Percentiles rank a stretch among this genome's conserved stretches.
These are phyloP conservation scores for Sclerotiophoma versabilis DNA, from an alignment of 2,329 filamentous ascomycete species.

Conservation along the genomic window DNA sequence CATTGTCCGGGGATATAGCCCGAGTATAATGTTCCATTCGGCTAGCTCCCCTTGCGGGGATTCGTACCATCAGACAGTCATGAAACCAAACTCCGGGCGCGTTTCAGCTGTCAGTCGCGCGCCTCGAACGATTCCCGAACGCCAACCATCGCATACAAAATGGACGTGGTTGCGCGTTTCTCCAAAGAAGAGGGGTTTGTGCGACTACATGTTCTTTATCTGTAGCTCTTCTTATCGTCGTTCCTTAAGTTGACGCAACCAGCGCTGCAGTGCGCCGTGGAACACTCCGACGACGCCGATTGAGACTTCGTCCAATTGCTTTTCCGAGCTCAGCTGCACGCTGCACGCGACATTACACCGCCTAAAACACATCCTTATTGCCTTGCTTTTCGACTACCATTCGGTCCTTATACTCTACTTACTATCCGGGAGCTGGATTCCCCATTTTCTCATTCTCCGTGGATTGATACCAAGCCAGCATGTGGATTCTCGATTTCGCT, in stretches of 20 bases:
- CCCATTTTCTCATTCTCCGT: not conserved
- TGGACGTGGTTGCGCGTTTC: conserved; percentile 9
- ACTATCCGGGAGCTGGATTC: not conserved
- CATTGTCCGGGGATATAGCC: conserved; percentile 3
- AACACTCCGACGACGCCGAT: conserved; percentile 11
- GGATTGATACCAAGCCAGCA: not conserved
- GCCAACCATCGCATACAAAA: conserved; percentile 15
- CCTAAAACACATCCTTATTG: conserved; percentile 2
- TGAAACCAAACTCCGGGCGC: conserved; percentile 13
- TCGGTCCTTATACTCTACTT: not conserved
- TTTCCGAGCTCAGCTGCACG: conserved; percentile 9
- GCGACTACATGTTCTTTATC: conserved; percentile 3
- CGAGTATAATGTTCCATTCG: conserved; percentile 6
- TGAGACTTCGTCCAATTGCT: conserved; percentile 12
- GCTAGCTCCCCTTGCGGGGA: conserved; percentile 8
- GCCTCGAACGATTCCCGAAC: conserved; percentile 17
- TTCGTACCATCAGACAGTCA: conserved; percentile 11
- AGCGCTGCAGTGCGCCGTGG: conserved; percentile 11
- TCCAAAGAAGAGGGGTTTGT: conserved; percentile 5
- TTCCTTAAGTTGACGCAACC: conserved; percentile 9
- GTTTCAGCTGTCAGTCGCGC: conserved; percentile 21
- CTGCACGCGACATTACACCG: conserved; percentile 18
- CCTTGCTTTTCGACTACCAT: not conserved
- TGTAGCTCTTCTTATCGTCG: conserved; percentile 8
- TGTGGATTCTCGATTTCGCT: conserved; percentile 15